Percentiles rank a stretch among this genome's conserved stretches.
Evolutionary conservation across 164 flowering plant genomes (phyloP).

Genomic region (Macadamia tetraphylla): DNA sequence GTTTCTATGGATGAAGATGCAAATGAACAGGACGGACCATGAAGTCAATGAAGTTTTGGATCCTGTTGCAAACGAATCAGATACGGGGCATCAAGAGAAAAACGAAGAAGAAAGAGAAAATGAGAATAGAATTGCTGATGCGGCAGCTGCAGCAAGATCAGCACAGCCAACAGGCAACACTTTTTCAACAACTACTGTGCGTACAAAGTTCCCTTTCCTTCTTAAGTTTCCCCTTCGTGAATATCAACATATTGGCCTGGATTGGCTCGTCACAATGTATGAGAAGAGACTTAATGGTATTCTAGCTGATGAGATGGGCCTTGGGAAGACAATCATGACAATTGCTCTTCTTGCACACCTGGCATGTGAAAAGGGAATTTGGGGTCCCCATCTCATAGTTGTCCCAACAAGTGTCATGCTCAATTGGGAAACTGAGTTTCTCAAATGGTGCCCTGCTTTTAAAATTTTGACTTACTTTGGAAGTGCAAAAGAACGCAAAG

Average conservation of each 20-base stretch:
- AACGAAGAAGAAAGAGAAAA: conserved; percentile 53
- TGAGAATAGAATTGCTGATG: conserved; percentile 85
- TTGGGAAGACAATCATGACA: conserved; percentile 99
- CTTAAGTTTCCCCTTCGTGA: conserved; percentile 90
- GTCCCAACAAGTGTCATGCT: conserved; percentile 99
- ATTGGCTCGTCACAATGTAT: conserved; percentile 99
- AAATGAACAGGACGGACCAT: conserved; percentile 20
- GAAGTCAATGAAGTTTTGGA: conserved; percentile 14
- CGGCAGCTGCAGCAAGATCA: conserved; percentile 97
- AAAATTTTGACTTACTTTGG: conserved; percentile 97
- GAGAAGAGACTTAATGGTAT: conserved; percentile 97
- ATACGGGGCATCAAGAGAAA: conserved; percentile 18
- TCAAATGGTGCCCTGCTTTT: conserved; percentile 99
- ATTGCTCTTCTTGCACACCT: conserved; percentile 94
- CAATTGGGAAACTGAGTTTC: conserved; percentile 99
- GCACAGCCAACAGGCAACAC: conserved; percentile 99
- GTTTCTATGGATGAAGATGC: conserved; percentile 23
- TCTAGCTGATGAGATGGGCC: conserved; percentile 99
- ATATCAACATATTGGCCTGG: conserved; percentile 97
- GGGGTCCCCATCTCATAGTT: conserved; percentile 99
- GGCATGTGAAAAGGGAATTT: conserved; percentile 98
- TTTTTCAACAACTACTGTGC: conserved; percentile 89
- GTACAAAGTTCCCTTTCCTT: conserved; percentile 93
- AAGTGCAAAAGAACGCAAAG: conserved; percentile 91
- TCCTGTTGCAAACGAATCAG: conserved; percentile 22